Evolutionary conservation across 2,329 filamentous ascomycete genomes (phyloP), one percentile per base, ranked within the genome.

Genomic region (Colletotrichum sp.): DNA sequence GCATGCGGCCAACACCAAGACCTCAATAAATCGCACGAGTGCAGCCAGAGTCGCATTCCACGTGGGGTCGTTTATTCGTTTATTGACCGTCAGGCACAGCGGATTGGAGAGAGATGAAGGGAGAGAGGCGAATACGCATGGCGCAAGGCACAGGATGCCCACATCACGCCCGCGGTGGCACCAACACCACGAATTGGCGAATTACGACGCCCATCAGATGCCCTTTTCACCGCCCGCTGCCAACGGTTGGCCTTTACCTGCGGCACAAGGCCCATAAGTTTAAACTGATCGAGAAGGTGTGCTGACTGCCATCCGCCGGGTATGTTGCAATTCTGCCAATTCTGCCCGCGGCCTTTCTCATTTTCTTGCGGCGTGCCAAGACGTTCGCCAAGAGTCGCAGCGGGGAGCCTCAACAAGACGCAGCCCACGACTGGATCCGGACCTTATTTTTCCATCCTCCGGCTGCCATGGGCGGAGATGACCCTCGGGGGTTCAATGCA

Each of bases 391-490:
- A 76, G 74, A 62, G 34, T 55, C 28, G 15, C n/a, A 34, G 74
- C 64, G 70, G 70, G 64, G 74, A 74, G 74, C 74, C 70, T 73
- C 74, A 74, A 36, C 57, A 59, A 62, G 59, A 49, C 70, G 21
- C 24, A 28, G 28, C 39, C 57, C 39, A 24, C 16, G 16, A 76
- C 74, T 76, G 74, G 74, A 68, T 69, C 70, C 74, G 74, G 74
- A 52, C 70, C 32, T 36, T 64, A 65, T 69, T 76, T 69, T 52
- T 74, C 74, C 74, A 69, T 59, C 24, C 70, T 57, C 64, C 64
- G 70, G 52, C 21, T 57, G 60, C 59, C 57, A 68, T 68, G 44
- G 59, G 34, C 65, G 74, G 71, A 76, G 65, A 76, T 76, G 71
- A 69, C 59, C 4, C 10, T 26, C 24, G 44, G 36, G 74, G 74